Evolutionary conservation across 257 asterid species (phyloP), one percentile per base, ranked within the genome.

Genomic region (Solanum lignicaule): DNA sequence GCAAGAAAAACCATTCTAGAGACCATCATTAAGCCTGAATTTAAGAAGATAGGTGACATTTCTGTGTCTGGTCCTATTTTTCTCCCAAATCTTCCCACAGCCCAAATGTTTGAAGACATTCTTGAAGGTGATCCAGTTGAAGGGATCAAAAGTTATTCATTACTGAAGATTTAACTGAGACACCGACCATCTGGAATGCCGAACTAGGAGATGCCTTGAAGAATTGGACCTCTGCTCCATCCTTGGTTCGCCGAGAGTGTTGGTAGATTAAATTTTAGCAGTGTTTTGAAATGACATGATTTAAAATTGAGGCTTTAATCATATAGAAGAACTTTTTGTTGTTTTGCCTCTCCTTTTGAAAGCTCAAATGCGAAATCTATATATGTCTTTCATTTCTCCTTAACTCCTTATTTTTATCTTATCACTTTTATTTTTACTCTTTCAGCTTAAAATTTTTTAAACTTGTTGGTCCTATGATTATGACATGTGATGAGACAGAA

Each of bases 61-160:
- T 65, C 0, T 9, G 0, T 65, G 16, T 14, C 1, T n/a, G 3
- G 5, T n/a, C 16, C 25, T 21, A 58, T 8, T 7, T 4, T 3
- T 2, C 13, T 60, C 27, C 11, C 31, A 23, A 62, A 23, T n/a
- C 3, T 4, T 5, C 7, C 7, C 5, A 0, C 5, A 4, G 0
- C 3, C 32, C 72, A 10, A 65, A 10, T 9, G 7, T 27, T n/a
- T 9, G 16, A 65, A 14, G 32, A 65, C 13, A 11, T n/a, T 9
- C 3, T 12, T 65, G 6, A 58, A 65, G 32, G 0, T n/a, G 8
- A 65, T 12, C 72, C 8, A n/a, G 1, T n/a, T 65, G 32, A 65
- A n/a, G 3, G 16, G 7, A n/a, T n/a, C 32, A 65, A 65, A 65
- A 10, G 2, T n/a, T 62, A 8, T n/a, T n/a, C 72, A n/a, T n/a